These are phyloP conservation scores for Fremontodendron californicum DNA, from an alignment of 345 rosid genomes.

Conservation along the genomic window DNA sequence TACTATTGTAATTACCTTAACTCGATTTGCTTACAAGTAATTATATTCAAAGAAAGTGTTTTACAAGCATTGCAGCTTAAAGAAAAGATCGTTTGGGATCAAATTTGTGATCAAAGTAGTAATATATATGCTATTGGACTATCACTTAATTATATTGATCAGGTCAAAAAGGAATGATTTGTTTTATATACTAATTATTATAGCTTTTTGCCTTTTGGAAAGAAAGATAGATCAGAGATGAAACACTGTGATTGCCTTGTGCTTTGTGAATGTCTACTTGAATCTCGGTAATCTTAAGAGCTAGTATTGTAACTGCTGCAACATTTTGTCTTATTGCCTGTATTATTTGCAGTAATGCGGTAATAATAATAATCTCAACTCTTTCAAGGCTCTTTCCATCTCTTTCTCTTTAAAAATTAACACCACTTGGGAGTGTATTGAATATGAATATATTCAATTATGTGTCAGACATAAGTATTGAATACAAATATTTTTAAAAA, in stretches of 20 bases:
- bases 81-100: slow-evolving; percentile 21
- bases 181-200: background rate
- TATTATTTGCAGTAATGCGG: background rate
- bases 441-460: no score
- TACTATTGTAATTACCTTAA: background rate
- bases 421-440: no score
- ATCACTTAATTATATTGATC: background rate
- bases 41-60: no score
- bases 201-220: background rate
- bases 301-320: slow-evolving; percentile 7
- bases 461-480: no score
- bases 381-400: background rate
- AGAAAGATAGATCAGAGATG: background rate
- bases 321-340: slow-evolving; percentile 20
- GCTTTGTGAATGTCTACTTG: slow-evolving; percentile 33
- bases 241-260: slow-evolving; percentile 35
- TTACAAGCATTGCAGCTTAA: background rate
- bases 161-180: slow-evolving; percentile 20
- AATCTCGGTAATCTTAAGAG: slow-evolving; percentile 13
- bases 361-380: background rate
- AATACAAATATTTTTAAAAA: no score
- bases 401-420: background rate
- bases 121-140: background rate
- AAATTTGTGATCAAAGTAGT: background rate
- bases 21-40: background rate